Conservation (phyloP, 1,139 yeast genomes). For the Casaregolazyma suthepensis region DNA sequence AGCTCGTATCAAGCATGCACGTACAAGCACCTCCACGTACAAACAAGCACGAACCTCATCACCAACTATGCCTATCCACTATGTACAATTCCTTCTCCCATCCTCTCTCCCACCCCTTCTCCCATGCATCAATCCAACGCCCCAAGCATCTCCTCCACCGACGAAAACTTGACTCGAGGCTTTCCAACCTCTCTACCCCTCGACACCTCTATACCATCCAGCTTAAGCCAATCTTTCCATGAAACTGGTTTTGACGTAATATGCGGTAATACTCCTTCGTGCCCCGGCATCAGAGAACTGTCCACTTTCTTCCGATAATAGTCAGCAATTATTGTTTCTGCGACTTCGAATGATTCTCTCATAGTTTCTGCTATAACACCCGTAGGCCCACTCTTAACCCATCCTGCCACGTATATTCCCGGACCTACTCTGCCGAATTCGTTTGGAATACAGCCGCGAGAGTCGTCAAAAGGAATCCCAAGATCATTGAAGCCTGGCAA, state of each 20-base stretch:
- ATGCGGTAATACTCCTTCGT: conserved; percentile 31
- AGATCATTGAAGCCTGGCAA: conserved; percentile 47
- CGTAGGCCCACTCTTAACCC: conserved; percentile 84
- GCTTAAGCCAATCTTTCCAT: conserved; percentile 71
- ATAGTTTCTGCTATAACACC: conserved; percentile 93
- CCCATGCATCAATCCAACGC: conserved; percentile 17
- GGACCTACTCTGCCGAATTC: conserved; percentile 48
- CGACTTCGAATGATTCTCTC: conserved; percentile 76
- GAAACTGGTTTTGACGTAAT: conserved; percentile 36
- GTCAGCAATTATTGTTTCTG: conserved; percentile 57
- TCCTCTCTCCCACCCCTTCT: too few species aligned
- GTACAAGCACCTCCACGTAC: too few species aligned
- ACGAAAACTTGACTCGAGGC: conserved; percentile 51
- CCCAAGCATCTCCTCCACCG: conserved; percentile 46
- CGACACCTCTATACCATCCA: conserved; percentile 49
- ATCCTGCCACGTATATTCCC: conserved; percentile 79
- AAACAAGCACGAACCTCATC: too few species aligned
- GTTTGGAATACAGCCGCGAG: conserved; percentile 52
- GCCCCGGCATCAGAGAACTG: conserved; percentile 26
- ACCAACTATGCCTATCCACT: too few species aligned
- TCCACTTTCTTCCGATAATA: conserved; percentile 17
- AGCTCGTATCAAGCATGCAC: too few species aligned
- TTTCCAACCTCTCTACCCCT: conserved; percentile 47
- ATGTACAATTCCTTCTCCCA: background rate
- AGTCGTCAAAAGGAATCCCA: conserved; percentile 50